phyloP scores from a whole-genome alignment of 495 filamentous ascomycete species.

The Talaromyces stipitatus region DNA sequence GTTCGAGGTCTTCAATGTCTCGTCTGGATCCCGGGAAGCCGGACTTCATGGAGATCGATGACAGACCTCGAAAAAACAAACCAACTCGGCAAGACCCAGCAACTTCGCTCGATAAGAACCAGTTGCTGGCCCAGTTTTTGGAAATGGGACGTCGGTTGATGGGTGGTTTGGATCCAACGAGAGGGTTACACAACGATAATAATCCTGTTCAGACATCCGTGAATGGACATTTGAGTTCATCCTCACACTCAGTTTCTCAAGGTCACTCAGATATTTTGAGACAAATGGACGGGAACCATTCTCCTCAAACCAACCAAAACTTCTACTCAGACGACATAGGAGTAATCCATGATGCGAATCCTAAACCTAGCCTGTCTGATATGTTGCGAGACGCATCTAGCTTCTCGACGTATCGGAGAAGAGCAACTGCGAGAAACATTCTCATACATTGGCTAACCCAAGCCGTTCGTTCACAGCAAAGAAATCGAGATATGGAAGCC shows the following conservation, averaged over 20 bases:
- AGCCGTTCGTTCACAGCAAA: constrained; percentile 35
- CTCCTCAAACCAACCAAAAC: constrained; percentile 7
- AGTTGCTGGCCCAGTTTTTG: constrained; percentile 37
- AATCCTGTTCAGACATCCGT: constrained; percentile 17
- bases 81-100: constrained; percentile 15
- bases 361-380: constrained; percentile 47
- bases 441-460: constrained; percentile 48
- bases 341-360: constrained; percentile 30
- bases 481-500: constrained; percentile 36
- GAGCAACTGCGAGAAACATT: constrained; percentile 37
- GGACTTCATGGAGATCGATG: constrained; percentile 13
- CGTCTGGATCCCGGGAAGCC: constrained; percentile 33
- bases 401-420: constrained; percentile 46
- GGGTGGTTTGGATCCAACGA: constrained; percentile 23
- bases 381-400: constrained; percentile 51
- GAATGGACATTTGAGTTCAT: background rate
- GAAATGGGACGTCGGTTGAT: constrained; percentile 36
- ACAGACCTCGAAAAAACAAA: constrained; percentile 21
- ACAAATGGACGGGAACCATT: constrained; percentile 19
- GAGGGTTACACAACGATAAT: constrained; percentile 7
- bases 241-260: constrained; percentile 8
- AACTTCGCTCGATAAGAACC: constrained; percentile 30
- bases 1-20: constrained; percentile 43
- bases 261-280: constrained; percentile 18
- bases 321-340: constrained; percentile 14